phyloP scores from a whole-genome alignment of 2,329 filamentous ascomycete genomes.

The Tolypocladium ovalisporum region DNA sequence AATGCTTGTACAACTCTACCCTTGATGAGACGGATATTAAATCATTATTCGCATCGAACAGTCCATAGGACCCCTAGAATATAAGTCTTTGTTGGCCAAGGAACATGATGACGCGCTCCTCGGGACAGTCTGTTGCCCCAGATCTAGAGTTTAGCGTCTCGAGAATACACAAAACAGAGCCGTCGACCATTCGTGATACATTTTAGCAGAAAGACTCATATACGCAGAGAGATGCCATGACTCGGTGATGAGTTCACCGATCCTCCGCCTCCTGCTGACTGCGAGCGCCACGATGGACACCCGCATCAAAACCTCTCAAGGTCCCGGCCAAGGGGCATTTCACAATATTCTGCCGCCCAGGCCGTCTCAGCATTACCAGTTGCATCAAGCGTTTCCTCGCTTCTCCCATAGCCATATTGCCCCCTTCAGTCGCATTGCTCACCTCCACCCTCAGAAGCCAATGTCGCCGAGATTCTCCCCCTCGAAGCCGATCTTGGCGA shows the following conservation, averaged over 20 bases:
- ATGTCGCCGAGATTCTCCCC: slow-evolving; percentile 72
- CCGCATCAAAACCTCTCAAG: not conserved
- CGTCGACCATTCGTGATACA: not conserved
- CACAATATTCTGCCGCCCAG: slow-evolving; percentile 51
- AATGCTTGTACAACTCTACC: not conserved
- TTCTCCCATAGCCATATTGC: too few species aligned
- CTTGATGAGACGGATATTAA: not conserved
- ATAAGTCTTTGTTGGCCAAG: too few species aligned
- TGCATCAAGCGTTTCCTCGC: not conserved
- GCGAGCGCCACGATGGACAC: not conserved
- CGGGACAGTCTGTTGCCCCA: not conserved
- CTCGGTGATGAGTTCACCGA: not conserved
- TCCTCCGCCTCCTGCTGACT: not conserved
- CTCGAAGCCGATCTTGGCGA: slow-evolving; percentile 75
- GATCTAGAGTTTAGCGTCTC: not conserved
- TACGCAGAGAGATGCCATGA: not conserved
- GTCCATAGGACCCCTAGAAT: too few species aligned
- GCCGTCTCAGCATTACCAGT: not conserved
- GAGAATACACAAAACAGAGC: not conserved
- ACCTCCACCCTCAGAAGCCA: slow-evolving; percentile 37
- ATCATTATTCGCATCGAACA: too few species aligned
- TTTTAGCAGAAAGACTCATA: not conserved
- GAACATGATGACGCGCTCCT: not conserved
- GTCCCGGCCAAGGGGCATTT: slow-evolving; percentile 34
- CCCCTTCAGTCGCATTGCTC: not conserved